Base-by-base conservation (phyloP, 163 green algal genomes). In the Volvox carteri region DNA sequence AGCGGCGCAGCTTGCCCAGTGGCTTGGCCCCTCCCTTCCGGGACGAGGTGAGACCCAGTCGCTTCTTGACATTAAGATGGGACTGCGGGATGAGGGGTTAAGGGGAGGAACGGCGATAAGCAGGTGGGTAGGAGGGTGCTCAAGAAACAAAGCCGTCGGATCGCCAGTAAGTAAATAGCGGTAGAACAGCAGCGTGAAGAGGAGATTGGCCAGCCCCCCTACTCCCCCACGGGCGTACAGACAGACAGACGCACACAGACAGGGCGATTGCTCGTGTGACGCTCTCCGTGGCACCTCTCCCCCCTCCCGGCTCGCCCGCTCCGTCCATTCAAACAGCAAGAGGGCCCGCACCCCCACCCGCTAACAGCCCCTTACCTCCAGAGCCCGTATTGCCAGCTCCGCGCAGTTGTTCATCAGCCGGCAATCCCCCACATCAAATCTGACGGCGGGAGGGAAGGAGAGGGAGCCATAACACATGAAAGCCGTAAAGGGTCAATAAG, bases 401-500 rank as follows among this genome's bases (percentile, higher is more conserved):
- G 92, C 87, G 30, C 91, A 90, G 87, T 92, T 91, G 84, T 89
- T 90, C 35, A 95, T 87, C 21, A 94, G 41, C 5, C 75, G 74
- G 65, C 88, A 91, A 67, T 94, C 87, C n/a, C 89, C 85, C 23
- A 79, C 88, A 30, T 89, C 90, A 48, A 93, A 89, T 28, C 75
- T 86, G 79, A 6, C 7, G 44, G 30, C 4, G 39, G 72, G 72
- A 58, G 41, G 11, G 35, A 21, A 28, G 35, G 68, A 33, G 37
- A 73, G 30, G 30, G 30, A 41, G 62, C 8, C n/a, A 73, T n/a
- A 33, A 44, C n/a, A n/a, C 7, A 44, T 5, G 30, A 33, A 67
- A 23, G 56, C 19, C 28, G 56, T 19, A 23, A 58, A 58, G 48
- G 48, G 48, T n/a, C n/a, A n/a, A n/a, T n/a, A n/a, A 58, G 48